A percentile compares a stretch with the other conserved stretches of the same genome.
Conservation (phyloP, 306 rosid genomes). For the Cucurbita moschata region DNA sequence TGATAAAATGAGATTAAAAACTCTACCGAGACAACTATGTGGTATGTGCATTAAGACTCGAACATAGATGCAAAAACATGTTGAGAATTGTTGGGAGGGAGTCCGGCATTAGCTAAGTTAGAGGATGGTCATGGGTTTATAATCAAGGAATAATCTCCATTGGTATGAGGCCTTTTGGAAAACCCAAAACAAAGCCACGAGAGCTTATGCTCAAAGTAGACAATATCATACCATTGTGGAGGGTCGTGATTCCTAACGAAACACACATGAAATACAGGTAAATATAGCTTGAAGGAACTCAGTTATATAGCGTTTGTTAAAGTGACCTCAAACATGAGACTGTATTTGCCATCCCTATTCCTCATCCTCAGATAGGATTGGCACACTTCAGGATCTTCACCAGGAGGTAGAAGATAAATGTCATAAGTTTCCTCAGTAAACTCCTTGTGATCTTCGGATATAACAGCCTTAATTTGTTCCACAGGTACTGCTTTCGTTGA, state of each 20-base stretch:
- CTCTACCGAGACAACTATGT: background rate
- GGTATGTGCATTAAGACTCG: background rate
- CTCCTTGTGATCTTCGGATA: conserved; percentile 59
- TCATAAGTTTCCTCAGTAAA: conserved; percentile 86
- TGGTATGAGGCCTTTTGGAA: too few relatives aligned
- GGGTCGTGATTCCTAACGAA: background rate
- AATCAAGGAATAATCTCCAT: too few relatives aligned
- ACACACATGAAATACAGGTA: background rate
- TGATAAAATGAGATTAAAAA: background rate
- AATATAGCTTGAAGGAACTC: background rate
- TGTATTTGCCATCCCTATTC: conserved; percentile 96
- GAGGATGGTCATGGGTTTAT: too few relatives aligned
- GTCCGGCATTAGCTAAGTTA: too few relatives aligned
- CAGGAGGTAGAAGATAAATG: conserved; percentile 95
- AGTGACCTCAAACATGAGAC: conserved; percentile 96
- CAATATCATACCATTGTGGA: too few relatives aligned
- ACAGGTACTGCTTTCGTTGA: conserved; percentile 60
- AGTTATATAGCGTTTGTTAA: conserved; percentile 6
- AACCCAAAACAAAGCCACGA: too few relatives aligned
- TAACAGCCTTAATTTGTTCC: conserved; percentile 72
- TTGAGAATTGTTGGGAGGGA: too few relatives aligned
- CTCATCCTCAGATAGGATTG: conserved; percentile 99
- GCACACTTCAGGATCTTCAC: conserved; percentile 99
- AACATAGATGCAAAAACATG: too few relatives aligned
- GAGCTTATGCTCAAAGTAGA: too few relatives aligned